Conservation (phyloP, 225 moss, liverwort and hornwort genomes). For the Ulota crispa region DNA sequence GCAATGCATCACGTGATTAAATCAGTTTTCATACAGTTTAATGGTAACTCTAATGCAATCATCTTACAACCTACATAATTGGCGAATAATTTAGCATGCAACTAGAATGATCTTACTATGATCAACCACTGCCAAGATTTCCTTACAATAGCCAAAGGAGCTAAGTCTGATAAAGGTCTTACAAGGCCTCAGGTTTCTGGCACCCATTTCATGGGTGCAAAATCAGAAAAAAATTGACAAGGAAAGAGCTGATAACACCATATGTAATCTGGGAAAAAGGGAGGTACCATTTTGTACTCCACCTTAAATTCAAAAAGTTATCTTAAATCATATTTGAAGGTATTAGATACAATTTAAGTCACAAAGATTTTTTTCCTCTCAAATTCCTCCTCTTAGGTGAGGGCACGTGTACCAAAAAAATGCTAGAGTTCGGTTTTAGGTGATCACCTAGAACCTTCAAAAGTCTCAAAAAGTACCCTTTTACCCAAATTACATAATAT, state of each 20-base stretch:
- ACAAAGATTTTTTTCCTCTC: too few relatives aligned
- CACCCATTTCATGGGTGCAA: constrained; percentile 48
- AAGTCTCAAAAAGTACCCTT: too few relatives aligned
- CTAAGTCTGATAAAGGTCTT: constrained; percentile 79
- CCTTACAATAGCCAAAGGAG: constrained; percentile 70
- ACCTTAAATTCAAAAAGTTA: too few relatives aligned
- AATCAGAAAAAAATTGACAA: constrained; percentile 18
- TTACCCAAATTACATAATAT: too few relatives aligned
- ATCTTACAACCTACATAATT: neutral
- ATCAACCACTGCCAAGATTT: constrained; percentile 55
- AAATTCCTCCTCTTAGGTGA: too few relatives aligned
- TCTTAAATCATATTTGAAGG: too few relatives aligned
- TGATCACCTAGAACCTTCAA: too few relatives aligned
- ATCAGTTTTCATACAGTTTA: neutral
- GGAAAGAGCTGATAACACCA: constrained; percentile 24
- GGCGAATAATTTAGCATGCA: constrained; percentile 1
- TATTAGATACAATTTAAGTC: too few relatives aligned
- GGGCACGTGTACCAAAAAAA: too few relatives aligned
- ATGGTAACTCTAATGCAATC: neutral
- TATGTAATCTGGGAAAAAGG: too few relatives aligned
- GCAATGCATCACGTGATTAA: constrained; percentile 32
- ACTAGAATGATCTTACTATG: constrained; percentile 41
- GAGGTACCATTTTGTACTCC: too few relatives aligned
- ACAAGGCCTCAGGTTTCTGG: constrained; percentile 37
- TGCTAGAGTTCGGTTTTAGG: too few relatives aligned